Base-by-base conservation (phyloP, 805 yeast species). In the Metschnikowia chrysomelidarum region DNA sequence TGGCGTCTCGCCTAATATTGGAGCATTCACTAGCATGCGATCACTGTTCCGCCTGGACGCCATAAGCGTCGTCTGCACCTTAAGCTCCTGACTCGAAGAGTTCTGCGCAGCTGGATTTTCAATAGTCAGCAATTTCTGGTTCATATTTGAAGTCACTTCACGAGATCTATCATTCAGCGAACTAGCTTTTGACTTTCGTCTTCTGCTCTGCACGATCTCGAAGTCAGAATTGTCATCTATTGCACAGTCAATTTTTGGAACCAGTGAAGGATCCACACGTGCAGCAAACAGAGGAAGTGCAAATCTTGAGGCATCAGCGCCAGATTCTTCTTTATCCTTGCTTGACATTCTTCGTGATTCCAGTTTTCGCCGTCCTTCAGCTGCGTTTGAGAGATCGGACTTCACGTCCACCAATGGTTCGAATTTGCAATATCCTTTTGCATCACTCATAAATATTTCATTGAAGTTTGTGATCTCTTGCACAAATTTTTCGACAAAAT, bases 401-500 rank as follows among this genome's bases (percentile, higher is more conserved):
- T 55, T 60, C 12, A 54, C 40, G 41, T 67, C 73, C 19, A 66
- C 36, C 18, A 64, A 44, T 2, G 70, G 70, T 20, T 54, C 62
- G 43, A 67, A 67, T 5, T 57, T 49, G 29, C 34, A 17, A 30
- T 36, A 59, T 0, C 70, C 70, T 32, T 54, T 57, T 10, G 51
- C 38, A 34, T 64, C 64, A 35, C 60, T 57, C 54, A 67, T 58
- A 31, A 61, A 66, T 3, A 41, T 34, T 25, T 59, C 62, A 33
- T 65, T 64, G 41, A 49, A 63, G 2, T 11, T 36, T 1, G 27
- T 24, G 2, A 45, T 24, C 26, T 57, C 42, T 11, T 30, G 37
- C 7, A 62, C 25, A 31, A 63, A 67, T 3, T 40, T 19, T 11
- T 30, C 25, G 10, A 36, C 33, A 4, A 13, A 19, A 11, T 13